Conservation (phyloP, 2,329 filamentous ascomycete species). For the Fusarium miscanthi region DNA sequence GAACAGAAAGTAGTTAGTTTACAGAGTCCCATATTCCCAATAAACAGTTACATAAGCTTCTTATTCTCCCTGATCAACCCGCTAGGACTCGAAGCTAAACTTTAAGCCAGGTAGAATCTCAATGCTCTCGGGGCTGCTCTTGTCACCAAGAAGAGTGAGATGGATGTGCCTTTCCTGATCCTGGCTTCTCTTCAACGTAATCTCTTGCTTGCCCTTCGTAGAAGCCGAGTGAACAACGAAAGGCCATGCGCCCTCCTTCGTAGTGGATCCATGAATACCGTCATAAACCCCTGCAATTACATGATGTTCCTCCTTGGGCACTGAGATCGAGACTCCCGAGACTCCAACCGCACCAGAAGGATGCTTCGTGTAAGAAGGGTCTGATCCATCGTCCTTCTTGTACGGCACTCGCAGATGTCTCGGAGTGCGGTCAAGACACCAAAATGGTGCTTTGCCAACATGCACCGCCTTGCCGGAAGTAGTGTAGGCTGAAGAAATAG, state of each 20-base stretch:
- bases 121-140: neutral
- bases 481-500: constrained; percentile 20
- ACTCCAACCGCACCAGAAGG: neutral
- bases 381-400: neutral
- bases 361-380: constrained; percentile 10
- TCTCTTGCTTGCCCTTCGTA: neutral
- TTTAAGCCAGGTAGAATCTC: constrained; percentile 19
- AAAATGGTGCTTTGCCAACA: constrained; percentile 23
- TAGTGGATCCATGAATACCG: constrained; percentile 10
- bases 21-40: no score
- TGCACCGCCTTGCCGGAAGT: neutral
- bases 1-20: no score
- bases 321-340: neutral
- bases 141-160: neutral
- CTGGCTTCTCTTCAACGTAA: neutral
- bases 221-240: constrained; percentile 27
- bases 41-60: no score
- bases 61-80: rapidly evolving
- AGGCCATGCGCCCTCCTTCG: neutral
- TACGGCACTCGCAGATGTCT: constrained; percentile 21
- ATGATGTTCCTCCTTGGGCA: neutral
- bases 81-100: neutral
- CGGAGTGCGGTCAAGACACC: constrained; percentile 24
- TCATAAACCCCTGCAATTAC: constrained; percentile 3
- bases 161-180: neutral